These are phyloP conservation scores for Pseudocercospora musae DNA, from an alignment of 2,329 filamentous ascomycete species.

Conservation along the genomic window DNA sequence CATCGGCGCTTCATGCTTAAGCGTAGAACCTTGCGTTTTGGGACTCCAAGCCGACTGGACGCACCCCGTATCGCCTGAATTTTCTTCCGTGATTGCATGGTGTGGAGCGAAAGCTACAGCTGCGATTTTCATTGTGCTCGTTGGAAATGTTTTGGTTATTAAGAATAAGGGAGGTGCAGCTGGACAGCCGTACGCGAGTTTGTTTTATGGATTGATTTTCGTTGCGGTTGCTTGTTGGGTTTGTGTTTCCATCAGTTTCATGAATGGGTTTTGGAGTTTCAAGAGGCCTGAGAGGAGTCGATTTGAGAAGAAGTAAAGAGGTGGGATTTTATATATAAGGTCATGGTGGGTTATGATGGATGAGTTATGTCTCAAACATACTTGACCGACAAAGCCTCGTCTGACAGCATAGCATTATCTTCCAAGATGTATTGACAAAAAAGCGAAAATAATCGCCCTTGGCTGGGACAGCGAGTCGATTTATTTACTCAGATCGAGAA, in stretches of 20 bases:
- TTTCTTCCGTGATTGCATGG: conserved; percentile 80
- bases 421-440: too few relatives aligned
- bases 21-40: conserved; percentile 73
- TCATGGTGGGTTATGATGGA: too few relatives aligned
- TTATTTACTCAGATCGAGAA: too few relatives aligned
- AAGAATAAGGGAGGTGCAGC: neutral
- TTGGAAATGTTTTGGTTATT: conserved; percentile 47
- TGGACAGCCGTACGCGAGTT: neutral
- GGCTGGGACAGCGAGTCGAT: too few relatives aligned
- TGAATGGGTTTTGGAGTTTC: conserved; percentile 1
- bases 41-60: conserved; percentile 83
- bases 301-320: neutral
- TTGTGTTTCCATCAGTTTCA: neutral
- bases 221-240: conserved; percentile 3
- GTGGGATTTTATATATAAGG: too few relatives aligned
- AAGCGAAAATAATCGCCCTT: too few relatives aligned
- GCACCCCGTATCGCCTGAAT: conserved; percentile 77
- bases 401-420: too few relatives aligned
- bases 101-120: conserved; percentile 77
- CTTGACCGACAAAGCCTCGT: too few relatives aligned
- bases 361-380: too few relatives aligned
- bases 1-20: conserved; percentile 73
- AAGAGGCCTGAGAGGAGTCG: neutral
- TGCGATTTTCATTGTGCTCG: conserved; percentile 74
- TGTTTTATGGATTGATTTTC: conserved; percentile 6